phyloP scores from a whole-genome alignment of 139 green algal species.

The Asterochloris sp. region DNA sequence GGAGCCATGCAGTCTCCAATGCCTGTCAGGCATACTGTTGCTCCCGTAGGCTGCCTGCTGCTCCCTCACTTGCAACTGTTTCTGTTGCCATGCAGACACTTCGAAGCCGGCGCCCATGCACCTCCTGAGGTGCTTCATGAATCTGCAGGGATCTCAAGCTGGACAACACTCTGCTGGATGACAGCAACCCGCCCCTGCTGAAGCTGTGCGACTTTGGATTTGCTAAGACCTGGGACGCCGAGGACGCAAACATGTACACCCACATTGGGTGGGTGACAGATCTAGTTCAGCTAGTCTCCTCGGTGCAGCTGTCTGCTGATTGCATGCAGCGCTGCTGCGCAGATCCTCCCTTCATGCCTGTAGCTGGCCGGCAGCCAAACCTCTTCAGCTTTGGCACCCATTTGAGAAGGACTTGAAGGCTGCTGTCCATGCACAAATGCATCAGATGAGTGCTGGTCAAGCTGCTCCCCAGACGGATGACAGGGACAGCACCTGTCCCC shows the following conservation, averaged over 20 bases:
- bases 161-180: slow-evolving; percentile 83
- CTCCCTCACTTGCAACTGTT: no score
- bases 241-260: slow-evolving; percentile 76
- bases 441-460: background rate
- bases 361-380: background rate
- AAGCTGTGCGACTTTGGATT: slow-evolving; percentile 80
- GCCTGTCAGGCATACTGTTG: no score
- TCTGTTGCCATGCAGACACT: no score
- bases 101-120: no score
- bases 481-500: no score
- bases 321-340: slow-evolving; percentile 4
- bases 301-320: background rate
- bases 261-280: slow-evolving; percentile 50
- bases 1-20: no score
- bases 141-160: slow-evolving; percentile 42
- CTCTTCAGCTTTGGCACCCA: background rate
- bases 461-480: no score
- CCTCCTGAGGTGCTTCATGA: no score
- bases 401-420: no score
- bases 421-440: background rate
- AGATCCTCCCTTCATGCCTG: background rate
- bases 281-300: background rate
- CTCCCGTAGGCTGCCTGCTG: no score
- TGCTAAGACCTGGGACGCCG: slow-evolving; percentile 48
- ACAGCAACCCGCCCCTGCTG: slow-evolving; percentile 62